Base-by-base conservation (phyloP, 768 basidiomycete species). In the Kwoniella sp. region DNA sequence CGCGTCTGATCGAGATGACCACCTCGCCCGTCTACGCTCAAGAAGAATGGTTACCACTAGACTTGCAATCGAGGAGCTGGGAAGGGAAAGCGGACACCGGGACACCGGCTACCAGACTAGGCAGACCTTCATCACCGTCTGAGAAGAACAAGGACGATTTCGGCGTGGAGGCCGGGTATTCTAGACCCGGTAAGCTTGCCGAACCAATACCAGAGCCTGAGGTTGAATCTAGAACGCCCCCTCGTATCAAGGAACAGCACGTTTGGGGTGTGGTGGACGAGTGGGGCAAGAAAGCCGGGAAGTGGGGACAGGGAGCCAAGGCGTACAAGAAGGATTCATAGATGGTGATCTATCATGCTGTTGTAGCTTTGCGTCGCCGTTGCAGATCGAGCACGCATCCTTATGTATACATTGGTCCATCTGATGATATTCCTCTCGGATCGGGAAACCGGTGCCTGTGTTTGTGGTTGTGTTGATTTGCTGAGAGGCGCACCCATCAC, bases 1-100 rank as follows among this genome's bases (percentile, higher is more conserved):
- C 86, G 15, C 82, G 86, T 26, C 78, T 87, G 22, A 78, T 84
- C 63, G 86, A 88, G 77, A 87, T 87, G 85, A 85, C 85, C 20
- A 71, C 72, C 1, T 74, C 72, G 13, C 68, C 71, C 12, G 68
- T 63, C 2, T 81, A 81, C 63, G 65, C 70, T 7, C 45, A 58
- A 2, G 78, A 81, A 61, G 69, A 68, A 57, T 81, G 79, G 79
- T 54, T 75, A 4, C 79, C 79, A 4, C 64, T 81, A 0, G 67
- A 66, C 37, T 25, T 55, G 7, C 59, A 61, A 4, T 65, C 65
- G 7, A 55, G 79, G 29, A 61, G 61, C 30, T 81, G 79, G 79
- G 78, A 81, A 52, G 47, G 31, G 8, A 38, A 57, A 52, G 58
- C 41, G 17, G 53, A 59, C 13, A 37, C 30, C 2, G 45, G 38